A percentile compares a stretch with the other conserved stretches of the same genome.
phyloP scores from a whole-genome alignment of 495 filamentous ascomycete genomes.

The Tuber aestivum region DNA sequence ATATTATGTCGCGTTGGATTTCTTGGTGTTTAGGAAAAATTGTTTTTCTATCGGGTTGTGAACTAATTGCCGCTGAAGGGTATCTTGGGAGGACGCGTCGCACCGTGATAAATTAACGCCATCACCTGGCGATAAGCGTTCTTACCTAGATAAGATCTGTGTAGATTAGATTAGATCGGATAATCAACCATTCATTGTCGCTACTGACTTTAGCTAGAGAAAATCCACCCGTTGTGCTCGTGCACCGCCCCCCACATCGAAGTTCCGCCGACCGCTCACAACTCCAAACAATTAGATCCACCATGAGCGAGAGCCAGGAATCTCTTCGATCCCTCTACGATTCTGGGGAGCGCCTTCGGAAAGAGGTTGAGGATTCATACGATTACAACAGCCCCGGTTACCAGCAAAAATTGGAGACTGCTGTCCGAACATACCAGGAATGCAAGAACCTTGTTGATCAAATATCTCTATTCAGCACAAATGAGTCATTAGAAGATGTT shows the following conservation, averaged over 20 bases:
- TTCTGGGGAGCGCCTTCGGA: slow-evolving; percentile 23
- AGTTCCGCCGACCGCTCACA: background rate
- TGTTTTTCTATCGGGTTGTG: background rate
- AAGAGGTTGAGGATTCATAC: slow-evolving; percentile 34
- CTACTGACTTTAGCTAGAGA: no score
- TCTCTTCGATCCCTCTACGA: slow-evolving; percentile 32
- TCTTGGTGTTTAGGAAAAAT: background rate
- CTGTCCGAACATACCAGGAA: slow-evolving; percentile 65
- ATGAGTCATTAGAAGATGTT: slow-evolving; percentile 85
- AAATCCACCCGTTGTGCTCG: no score
- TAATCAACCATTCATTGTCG: background rate
- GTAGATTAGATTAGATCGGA: slow-evolving; percentile 29
- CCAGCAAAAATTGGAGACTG: slow-evolving; percentile 59
- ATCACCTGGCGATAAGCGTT: background rate
- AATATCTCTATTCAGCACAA: slow-evolving; percentile 78
- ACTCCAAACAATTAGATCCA: background rate
- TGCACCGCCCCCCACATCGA: background rate
- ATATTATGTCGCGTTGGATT: background rate
- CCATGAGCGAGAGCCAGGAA: slow-evolving; percentile 25
- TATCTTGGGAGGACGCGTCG: slow-evolving; percentile 9
- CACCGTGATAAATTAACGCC: background rate
- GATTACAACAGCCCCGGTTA: slow-evolving; percentile 60
- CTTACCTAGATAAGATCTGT: slow-evolving; percentile 6
- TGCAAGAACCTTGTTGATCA: slow-evolving; percentile 62
- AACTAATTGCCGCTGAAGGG: background rate